Base-by-base conservation (phyloP, 2,329 filamentous ascomycete genomes). In the Xylaria sp. region DNA sequence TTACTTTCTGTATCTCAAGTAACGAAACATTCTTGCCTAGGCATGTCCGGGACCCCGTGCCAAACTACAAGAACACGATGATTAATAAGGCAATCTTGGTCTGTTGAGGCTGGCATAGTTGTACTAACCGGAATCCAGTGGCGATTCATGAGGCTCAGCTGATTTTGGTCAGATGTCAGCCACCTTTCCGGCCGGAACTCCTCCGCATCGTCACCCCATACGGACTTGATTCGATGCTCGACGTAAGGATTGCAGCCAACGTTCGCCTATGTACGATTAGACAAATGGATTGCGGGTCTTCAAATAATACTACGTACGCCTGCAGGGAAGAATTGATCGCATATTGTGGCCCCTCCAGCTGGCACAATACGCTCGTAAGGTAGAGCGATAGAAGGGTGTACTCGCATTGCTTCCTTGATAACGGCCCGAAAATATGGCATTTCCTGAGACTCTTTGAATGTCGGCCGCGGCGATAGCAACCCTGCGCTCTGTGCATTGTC, bases 371-470 rank as follows among this genome's bases (percentile, higher is more conserved):
- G 78, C 51, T 80, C 76, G 0, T 84, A 68, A 1, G 78, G 71
- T 42, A 82, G 72, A 1, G 77, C 78, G 2, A 80, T 72, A 0
- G 76, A 76, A 5, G 81, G 78, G 62, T 83, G 79, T 1, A 84
- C 62, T 3, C 83, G 75, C 67, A 83, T 73, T 1, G 76, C 74
- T 66, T 85, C 83, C 33, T 78, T 79, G 23, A 85, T 74, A 12
- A 82, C 78, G 0, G 82, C 81, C 59, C 82, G 75, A 1, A 86
- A 74, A 61, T 83, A 84, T 0, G 76, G 77, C 57, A 81, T 68
- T 2, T 69, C 60, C 57, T 74, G 71, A 1, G 68, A 63, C 15
- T 74, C 67, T 33, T 68, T 69, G 51, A 73, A 77, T 0, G 67
- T 67, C 19, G 72, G 57, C 3, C 53, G 28, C 1, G 65, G 50